Conservation (phyloP, 2,329 filamentous ascomycete genomes). For the Fusarium paranaense region DNA sequence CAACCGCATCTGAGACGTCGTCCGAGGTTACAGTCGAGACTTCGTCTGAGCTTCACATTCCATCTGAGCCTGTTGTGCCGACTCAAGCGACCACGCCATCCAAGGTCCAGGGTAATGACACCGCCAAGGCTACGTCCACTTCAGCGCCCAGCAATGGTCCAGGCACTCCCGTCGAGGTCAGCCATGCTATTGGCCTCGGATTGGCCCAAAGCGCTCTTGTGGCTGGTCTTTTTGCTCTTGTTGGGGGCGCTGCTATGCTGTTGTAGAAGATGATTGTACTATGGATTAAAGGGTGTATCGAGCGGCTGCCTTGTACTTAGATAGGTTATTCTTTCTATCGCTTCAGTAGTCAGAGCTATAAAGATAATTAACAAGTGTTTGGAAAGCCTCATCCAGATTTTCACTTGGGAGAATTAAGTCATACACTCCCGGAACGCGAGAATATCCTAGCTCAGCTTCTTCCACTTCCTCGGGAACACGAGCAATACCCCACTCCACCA, state of each 20-base stretch:
- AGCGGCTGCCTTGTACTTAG: too few relatives aligned
- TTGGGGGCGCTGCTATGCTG: neutral
- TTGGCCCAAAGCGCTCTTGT: neutral
- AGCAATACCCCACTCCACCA: neutral
- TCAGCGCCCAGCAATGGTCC: neutral
- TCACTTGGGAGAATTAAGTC: neutral
- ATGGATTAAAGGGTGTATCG: neutral
- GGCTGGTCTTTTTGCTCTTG: neutral
- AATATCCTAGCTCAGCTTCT: neutral
- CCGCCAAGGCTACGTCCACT: neutral
- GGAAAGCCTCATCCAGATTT: neutral
- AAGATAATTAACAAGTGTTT: neutral
- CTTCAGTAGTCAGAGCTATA: neutral
- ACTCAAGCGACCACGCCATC: neutral
- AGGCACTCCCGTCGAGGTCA: neutral
- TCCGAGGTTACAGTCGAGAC: neutral
- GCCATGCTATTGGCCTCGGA: neutral
- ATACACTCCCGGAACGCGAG: neutral
- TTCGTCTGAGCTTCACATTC: neutral
- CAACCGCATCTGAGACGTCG: neutral
- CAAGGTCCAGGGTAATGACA: neutral
- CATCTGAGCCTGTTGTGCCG: neutral
- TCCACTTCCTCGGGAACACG: neutral
- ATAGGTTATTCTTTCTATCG: neutral
- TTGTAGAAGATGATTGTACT: neutral